A percentile compares a stretch with the other conserved stretches of the same genome.
Evolutionary conservation across 306 rosid species (phyloP).

Genomic region (Canavalia gladiata): DNA sequence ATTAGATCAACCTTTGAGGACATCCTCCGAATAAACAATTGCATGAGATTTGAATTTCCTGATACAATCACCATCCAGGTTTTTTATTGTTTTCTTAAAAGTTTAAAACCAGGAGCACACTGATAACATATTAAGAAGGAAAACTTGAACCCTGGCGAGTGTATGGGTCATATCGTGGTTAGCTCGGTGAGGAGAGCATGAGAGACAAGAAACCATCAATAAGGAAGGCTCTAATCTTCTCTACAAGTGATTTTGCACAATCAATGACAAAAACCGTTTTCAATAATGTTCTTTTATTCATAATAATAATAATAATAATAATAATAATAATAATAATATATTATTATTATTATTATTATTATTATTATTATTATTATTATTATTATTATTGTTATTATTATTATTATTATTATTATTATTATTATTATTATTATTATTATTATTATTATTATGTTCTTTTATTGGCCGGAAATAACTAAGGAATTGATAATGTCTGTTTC

Average conservation of each 20-base stretch:
- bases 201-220: too few relatives aligned
- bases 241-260: neutral
- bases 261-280: neutral
- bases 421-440: too few relatives aligned
- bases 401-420: too few relatives aligned
- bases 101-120: neutral
- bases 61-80: neutral
- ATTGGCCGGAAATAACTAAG: neutral
- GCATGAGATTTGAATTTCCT: slow-evolving; percentile 20
- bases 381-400: too few relatives aligned
- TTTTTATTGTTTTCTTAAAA: neutral
- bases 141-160: neutral
- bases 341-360: too few relatives aligned
- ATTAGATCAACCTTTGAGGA: slow-evolving; percentile 13
- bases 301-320: too few relatives aligned
- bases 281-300: neutral
- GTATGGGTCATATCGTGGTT: neutral
- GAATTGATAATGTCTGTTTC: slow-evolving; percentile 15
- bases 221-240: neutral
- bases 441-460: neutral
- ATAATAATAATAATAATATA: too few relatives aligned
- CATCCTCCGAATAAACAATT: slow-evolving; percentile 38
- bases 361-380: too few relatives aligned
- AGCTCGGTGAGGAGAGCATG: neutral
- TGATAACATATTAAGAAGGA: slow-evolving; percentile 2